Evolutionary conservation across 371 early-diverging fungal genomes (phyloP), one percentile per base, ranked within the genome.

Genomic region (Syncephalastrum sp.): DNA sequence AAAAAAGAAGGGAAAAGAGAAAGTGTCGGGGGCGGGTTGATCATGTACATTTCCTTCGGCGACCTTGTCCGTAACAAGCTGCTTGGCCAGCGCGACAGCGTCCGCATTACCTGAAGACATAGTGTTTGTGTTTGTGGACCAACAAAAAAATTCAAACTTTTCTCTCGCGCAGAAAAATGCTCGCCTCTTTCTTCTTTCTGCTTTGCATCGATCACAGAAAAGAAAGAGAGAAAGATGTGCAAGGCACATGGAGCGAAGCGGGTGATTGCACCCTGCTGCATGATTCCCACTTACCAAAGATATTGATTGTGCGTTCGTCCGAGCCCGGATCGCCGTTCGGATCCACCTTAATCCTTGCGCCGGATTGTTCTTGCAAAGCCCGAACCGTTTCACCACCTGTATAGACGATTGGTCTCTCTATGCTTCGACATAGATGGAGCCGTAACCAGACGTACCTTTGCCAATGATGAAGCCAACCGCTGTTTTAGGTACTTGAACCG

Each of bases 351-450:
- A 95, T 93, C 52, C 85, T 77, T 15, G 94, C 92, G 0, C 94
- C 91, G 1, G 90, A 84, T 57, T 85, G 83, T 58, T 88, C 89
- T 72, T 95, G 91, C 54, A 96, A 73, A 33, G 75, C 67, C 67
- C 89, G 86, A 29, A 96, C 90, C 7, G 92, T 96, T 67, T 95
- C 96, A 44, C 96, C 94, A 21, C 91, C 85, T 82, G 47, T 42
- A 1, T 7, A 17, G 1, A 46, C 38, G 10, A 33, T 63, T 24
- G 3, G 41, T 41, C 10, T 33, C 10, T 33, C 21, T 1, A 53
- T 46, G 3, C 38, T 49, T 44, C 27, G 23, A 21, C 16, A 21
- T 45, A 42, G 24, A 27, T 24, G 38, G 8, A 33, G 8, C 38
- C 10, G 21, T 10, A 10, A 33, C 38, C 38, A 25, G 47, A 42